Base-by-base conservation (phyloP, 106 monocot species). In the Dendrobium chrysotoxum region DNA sequence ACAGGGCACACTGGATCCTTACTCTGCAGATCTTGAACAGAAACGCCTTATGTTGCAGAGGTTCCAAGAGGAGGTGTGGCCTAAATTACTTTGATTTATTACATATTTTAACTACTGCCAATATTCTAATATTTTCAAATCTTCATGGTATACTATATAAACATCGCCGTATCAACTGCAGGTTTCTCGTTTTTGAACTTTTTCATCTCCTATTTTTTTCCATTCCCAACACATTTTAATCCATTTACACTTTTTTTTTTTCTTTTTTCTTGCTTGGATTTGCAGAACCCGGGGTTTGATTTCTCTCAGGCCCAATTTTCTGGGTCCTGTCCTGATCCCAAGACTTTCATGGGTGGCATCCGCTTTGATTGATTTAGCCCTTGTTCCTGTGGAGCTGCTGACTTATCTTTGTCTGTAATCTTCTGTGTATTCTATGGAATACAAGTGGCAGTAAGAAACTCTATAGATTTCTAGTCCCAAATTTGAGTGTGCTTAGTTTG, bases 41-140 rank as follows among this genome's bases (percentile, higher is more conserved):
- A 97, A 94, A 71, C 94, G 96, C 39, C 96, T 97, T 47, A 97
- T 97, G 96, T 85, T 97, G 71, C 96, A 97, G 84, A 97, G 96
- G 83, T 97, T 97, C 82, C 96, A 97, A 86, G 96, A 97, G 85
- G 96, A 97, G 90, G 96, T 96, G 42, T 45, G 58, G 1, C 64
- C 57, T 72, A 25, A 40, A n/a, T 64, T 53, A n/a, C 38, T 17
- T 23, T 2, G 11, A 13, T 50, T 50, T 50, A 12, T 50, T 3
- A 13, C 15, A 5, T 42, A 55, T 47, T 55, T 55, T 17, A 55
- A 20, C 55, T 20, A 55, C 15, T 16, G 20, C 18, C 18, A 16
- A 55, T 79, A 58, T 58, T 20, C 1, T 41, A 18, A 57, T 41
- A 30, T 47, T 12, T n/a, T 12, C 50, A 68, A 30, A 0, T 30